Conservation (phyloP, 768 basidiomycete genomes). For the Gloeopeniophorella convolvens region DNA sequence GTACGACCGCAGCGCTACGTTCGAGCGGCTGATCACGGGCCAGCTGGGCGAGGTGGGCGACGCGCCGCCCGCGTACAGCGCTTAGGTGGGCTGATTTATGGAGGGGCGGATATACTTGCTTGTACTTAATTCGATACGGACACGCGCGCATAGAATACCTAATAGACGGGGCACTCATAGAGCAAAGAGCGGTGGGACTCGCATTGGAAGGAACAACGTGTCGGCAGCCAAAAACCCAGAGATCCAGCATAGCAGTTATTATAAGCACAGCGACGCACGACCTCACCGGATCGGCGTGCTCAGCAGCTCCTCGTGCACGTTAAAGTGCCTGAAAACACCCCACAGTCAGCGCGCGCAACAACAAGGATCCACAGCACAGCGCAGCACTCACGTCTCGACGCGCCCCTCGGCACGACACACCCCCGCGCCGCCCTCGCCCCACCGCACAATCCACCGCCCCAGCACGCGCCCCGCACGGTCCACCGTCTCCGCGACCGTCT, state of each 20-base stretch:
- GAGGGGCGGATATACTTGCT: too few relatives aligned
- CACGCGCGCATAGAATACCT: too few relatives aligned
- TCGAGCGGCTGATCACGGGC: constrained; percentile 78
- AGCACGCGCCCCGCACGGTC: constrained; percentile 51
- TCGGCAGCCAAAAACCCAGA: background rate
- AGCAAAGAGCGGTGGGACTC: too few relatives aligned
- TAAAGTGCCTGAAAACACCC: constrained; percentile 36
- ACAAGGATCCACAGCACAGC: background rate
- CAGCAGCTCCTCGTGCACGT: constrained; percentile 47
- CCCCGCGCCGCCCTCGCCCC: constrained; percentile 61
- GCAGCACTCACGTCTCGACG: constrained; percentile 51
- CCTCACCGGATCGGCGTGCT: constrained; percentile 18
- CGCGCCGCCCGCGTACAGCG: constrained; percentile 68
- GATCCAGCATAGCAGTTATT: background rate
- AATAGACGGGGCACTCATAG: too few relatives aligned
- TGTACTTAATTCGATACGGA: too few relatives aligned
- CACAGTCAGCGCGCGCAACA: background rate
- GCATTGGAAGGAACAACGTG: background rate
- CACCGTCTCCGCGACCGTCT: constrained; percentile 75
- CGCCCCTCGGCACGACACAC: constrained; percentile 57
- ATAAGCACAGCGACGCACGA: background rate
- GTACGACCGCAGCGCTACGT: constrained; percentile 38
- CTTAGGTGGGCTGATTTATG: background rate
- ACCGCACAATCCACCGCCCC: constrained; percentile 75
- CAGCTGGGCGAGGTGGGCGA: constrained; percentile 79